phyloP scores from a whole-genome alignment of 1,284 basidiomycete genomes.

The Sporisorium reilianum region DNA sequence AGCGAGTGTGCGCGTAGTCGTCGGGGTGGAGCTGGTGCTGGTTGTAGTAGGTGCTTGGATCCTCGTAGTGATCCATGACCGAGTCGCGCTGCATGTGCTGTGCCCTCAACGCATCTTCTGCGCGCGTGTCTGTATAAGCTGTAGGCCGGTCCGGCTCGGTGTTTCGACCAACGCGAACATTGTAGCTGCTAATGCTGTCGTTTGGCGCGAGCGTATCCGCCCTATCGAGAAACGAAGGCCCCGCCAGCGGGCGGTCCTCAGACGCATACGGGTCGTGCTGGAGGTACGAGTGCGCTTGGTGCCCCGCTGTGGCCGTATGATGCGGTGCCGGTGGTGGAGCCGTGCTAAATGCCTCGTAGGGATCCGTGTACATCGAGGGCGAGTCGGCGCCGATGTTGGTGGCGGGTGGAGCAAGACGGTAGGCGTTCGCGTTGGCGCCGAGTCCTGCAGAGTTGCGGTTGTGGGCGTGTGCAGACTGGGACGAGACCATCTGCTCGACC shows the following conservation, averaged over 20 bases:
- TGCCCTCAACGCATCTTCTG: background rate
- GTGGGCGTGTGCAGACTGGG: constrained; percentile 1
- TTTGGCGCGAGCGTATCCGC: constrained; percentile 50
- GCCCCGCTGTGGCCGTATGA: constrained; percentile 2
- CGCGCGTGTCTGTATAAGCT: constrained; percentile 11
- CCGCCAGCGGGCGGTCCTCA: constrained; percentile 27
- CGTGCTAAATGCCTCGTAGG: constrained; percentile 46
- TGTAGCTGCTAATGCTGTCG: constrained; percentile 58
- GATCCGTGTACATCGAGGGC: constrained; percentile 60
- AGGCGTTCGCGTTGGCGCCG: constrained; percentile 43
- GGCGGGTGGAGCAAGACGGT: constrained; percentile 31
- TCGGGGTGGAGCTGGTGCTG: constrained; percentile 7
- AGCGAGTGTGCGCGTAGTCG: constrained; percentile 21
- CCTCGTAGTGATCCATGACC: constrained; percentile 14
- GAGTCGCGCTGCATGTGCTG: constrained; percentile 16
- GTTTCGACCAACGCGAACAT: constrained; percentile 43
- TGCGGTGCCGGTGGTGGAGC: constrained; percentile 24
- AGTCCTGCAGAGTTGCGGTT: constrained; percentile 34
- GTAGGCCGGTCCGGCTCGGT: constrained; percentile 18
- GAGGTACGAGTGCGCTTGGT: constrained; percentile 23
- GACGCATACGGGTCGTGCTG: constrained; percentile 39
- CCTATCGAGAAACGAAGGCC: constrained; percentile 24
- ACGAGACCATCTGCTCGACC: constrained; percentile 15
- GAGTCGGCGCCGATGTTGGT: constrained; percentile 30
- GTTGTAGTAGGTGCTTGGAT: constrained; percentile 24